Base-by-base conservation (phyloP, 2,329 filamentous ascomycete genomes). In the Apiospora aurea region DNA sequence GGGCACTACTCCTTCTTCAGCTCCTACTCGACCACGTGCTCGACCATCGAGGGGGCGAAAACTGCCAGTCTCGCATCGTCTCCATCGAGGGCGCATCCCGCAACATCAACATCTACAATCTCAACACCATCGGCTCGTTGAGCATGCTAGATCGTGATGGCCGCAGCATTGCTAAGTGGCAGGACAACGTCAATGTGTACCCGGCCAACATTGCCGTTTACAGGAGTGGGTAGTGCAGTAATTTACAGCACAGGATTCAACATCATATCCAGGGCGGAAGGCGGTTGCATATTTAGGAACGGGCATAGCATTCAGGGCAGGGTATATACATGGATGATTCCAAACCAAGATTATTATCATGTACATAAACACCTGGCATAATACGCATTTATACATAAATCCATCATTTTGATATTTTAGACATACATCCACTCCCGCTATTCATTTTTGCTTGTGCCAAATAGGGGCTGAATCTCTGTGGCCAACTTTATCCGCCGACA, bases 1-100 rank as follows among this genome's bases (percentile, higher is more conserved):
- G 91, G 90, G 0, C 78, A 91, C 43, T 93, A 92, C 81, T 83
- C 81, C 44, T 89, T 87, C 74, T 91, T 91, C 81, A 87, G 89
- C 78, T 85, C 89, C 78, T 89, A 91, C 77, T 85, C 87, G 75
- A 85, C 83, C 2, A 71, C 69, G 51, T 86, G 83, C 76, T 81
- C 79, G 24, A 79, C 79, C 6, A 75, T 82, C 4, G 80, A 78
- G 0, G 76, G 34, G 81, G 80, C 21, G 78, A 80, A 71, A 79
- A 74, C 74, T 86, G 84, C 78, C 84, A 86, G 77, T 76, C 78
- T 2, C 78, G 81, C 38, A 83, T 82, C 64, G 77, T 82, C 57
- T 82, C 80, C 43, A 73, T 85, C n/a, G 81, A 84, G 75, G 81
- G 81, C 71, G 74, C 73, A 49, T 75, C 73, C 13, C 80, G 76